Evolutionary conservation across 2,329 filamentous ascomycete species (phyloP), one percentile per base, ranked within the genome.

Genomic region (Cladosporium sp.): DNA sequence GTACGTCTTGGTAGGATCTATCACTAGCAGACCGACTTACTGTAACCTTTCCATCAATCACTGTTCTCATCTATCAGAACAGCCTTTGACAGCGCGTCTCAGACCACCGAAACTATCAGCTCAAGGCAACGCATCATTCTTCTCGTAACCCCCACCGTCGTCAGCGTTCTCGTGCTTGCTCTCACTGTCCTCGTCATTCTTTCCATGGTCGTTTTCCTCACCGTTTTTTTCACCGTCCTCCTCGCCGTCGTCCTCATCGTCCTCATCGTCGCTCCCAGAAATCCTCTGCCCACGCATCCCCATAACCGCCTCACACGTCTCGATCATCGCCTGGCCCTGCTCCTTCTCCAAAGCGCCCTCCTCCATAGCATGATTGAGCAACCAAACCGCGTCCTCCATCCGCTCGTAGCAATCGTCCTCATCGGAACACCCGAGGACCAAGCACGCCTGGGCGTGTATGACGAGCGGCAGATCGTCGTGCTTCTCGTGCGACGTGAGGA

Each of bases 221-320:
- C n/a, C n/a, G n/a, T n/a, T n/a, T n/a, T n/a, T n/a, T n/a, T n/a
- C n/a, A n/a, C 8, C 47, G 18, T 26, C 18, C 11, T 52, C 47
- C 54, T 66, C 67, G 66, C 65, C 28, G 59, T 62, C 54, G 38
- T 62, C 60, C 44, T 63, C 41, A 47, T 62, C 30, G 21, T 59
- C 24, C 36, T 59, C 57, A 8, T 41, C 57, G 2, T 30, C 38
- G 1, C 34, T 32, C 30, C 0, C 3, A 36, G 1, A n/a, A 26
- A 34, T 4, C 4, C 1, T 34, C 30, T 38, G 30, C 11, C 12
- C 34, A 34, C 66, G 64, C 8, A 68, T 65, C 58, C 68, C 66
- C 30, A 69, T 61, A 8, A 60, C 55, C 3, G 59, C 62, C 21
- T 69, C 52, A 14, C 68, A 60, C 18, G 60, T 66, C 58, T 66